Evolutionary conservation across 2,329 filamentous ascomycete genomes (phyloP), one percentile per base, ranked within the genome.

Genomic region (Aspergillus chevalieri): DNA sequence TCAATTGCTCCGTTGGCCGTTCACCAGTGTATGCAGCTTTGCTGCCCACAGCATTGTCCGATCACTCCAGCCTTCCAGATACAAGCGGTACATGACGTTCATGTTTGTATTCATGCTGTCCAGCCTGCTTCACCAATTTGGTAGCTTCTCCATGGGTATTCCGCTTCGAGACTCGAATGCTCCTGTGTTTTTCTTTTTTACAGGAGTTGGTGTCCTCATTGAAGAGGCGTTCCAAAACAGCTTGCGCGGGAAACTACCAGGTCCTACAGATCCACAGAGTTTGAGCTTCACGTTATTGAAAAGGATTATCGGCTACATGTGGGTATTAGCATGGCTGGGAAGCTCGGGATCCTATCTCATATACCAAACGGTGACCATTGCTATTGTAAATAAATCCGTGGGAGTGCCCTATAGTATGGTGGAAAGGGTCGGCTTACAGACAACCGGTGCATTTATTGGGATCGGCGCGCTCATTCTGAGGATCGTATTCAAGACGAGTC

Each of bases 51-150:
- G 53, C 22, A 21, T 63, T 9, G 50, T 65, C 2, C 19, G 44
- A 15, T 52, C 65, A 1, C 50, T 53, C 9, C 46, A 47, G 12
- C 52, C 47, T 9, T 64, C 59, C 1, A 30, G 57, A 3, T 4
- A 62, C 2, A 55, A 63, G 21, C 57, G 59, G 1, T 69, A 68
- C 42, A 51, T 50, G 14, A 64, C 63, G 22, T 49, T 64, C 12
- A 52, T 64, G 14, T 19, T 64, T 14, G 57, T 65, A 0, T 69
- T 67, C 48, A 46, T 58, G 2, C 17, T 65, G 2, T 69, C 66
- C 0, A 64, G 60, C 0, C 14, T 57, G 2, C 19, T 62, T 15
- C 65, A 67, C 33, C 43, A 55, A 1, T 8, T 57, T 1, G 19
- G 49, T 8, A 56, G 65, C 24, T 30, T 47, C 7, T 17, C 50